These are phyloP conservation scores for Ciborinia camelliae DNA, from an alignment of 2,329 filamentous ascomycete genomes.

Conservation along the genomic window DNA sequence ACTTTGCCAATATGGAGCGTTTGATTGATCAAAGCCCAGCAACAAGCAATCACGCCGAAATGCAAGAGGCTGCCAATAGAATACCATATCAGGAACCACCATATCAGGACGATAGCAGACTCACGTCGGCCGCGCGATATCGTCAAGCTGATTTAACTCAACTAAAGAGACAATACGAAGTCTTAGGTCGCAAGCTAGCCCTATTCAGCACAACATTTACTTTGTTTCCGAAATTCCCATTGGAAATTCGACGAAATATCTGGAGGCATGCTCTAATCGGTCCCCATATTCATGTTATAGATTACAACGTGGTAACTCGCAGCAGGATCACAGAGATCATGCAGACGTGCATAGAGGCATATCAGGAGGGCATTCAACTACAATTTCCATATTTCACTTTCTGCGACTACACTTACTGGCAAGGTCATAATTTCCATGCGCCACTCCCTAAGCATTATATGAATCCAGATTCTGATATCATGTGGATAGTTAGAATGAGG, in stretches of 20 bases:
- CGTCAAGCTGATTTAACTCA: too few species aligned
- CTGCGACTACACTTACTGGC: neutral
- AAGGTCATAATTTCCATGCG: neutral
- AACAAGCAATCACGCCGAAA: too few species aligned
- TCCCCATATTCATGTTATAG: neutral
- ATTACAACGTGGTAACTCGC: neutral
- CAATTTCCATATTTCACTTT: slow-evolving; percentile 1
- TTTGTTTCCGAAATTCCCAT: neutral
- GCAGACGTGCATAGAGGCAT: slow-evolving; percentile 3
- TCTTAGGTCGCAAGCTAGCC: too few species aligned
- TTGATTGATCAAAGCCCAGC: too few species aligned
- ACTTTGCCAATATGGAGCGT: too few species aligned
- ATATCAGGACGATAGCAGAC: too few species aligned
- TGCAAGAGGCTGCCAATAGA: too few species aligned
- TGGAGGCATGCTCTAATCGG: slow-evolving; percentile 2
- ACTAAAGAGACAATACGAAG: too few species aligned
- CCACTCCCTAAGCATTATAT: slow-evolving; percentile 12
- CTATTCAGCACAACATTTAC: neutral
- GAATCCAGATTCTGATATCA: slow-evolving; percentile 4
- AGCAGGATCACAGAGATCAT: slow-evolving; percentile 10
- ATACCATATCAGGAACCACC: too few species aligned
- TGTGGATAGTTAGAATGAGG: neutral
- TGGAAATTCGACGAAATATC: neutral
- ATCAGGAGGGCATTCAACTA: neutral
- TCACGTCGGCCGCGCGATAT: too few species aligned